Base-by-base conservation (phyloP, 345 rosid genomes). In the Hibiscus mutabilis region DNA sequence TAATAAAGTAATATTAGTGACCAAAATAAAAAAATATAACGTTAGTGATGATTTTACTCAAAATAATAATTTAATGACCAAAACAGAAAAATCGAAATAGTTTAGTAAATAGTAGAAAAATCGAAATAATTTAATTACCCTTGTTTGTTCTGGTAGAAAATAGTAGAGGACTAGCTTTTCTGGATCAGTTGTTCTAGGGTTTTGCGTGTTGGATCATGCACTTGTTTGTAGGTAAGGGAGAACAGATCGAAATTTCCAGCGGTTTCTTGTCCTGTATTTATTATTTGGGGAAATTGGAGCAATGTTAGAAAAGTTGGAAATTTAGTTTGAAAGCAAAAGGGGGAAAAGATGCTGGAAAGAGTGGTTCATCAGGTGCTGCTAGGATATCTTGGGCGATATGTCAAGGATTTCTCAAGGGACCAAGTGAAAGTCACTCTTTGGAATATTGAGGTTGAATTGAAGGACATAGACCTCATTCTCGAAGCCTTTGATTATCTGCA, bases 401-500 rank as follows among this genome's bases (percentile, higher is more conserved):
- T 89, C 72, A 91, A 91, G 82, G 87, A 93, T 74, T 75, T 93
- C 51, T 91, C 89, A 62, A 83, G 80, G 75, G 92, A 91, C 74
- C 90, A 89, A 80, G 90, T 91, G 71, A 93, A 87, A 78, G 85
- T 93, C 79, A 83, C 91, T 22, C 78, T 93, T 2, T 89, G 98
- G 98, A 86, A 81, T 60, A 78, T 27, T 42, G 96, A 88, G 76
- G 89, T 93, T 9, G 66, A 87, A 56, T 62, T 93, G 84, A 90
- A 91, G 84, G 87, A 89, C 74, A 90, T 89, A 46, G 90, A 93
- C 22, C 86, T 93, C 27, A 87, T 84, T 79, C 92, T 87, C 10
- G 97, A 91, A 70, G 96, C 98, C 62, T 93, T 93, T 53, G 98
- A 93, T 77, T 89, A 88, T 81, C 87, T 93, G 60, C 96, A 86